These are phyloP conservation scores for Peronospora destructor DNA, from an alignment of 352 stramenopile genomes.

Conservation along the genomic window DNA sequence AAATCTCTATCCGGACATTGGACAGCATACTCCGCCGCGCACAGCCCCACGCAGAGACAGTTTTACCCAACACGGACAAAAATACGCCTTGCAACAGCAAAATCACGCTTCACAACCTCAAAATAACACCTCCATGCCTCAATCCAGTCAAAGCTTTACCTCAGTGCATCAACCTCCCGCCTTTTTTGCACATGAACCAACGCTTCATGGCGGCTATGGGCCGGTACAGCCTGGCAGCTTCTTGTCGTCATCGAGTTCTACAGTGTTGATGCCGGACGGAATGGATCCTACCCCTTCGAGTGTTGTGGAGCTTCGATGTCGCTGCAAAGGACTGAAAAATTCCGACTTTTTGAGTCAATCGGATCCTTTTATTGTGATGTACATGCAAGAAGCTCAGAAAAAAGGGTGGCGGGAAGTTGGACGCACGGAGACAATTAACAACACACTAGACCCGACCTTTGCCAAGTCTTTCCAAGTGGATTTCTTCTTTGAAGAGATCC, in stretches of 20 bases:
- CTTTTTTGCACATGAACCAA: conserved; percentile 13
- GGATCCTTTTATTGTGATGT: conserved; percentile 69
- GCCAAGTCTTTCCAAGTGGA: conserved; percentile 62
- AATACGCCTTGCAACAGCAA: not conserved
- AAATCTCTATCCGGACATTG: conserved; percentile 24
- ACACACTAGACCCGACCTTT: conserved; percentile 63
- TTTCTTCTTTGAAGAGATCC: conserved; percentile 79
- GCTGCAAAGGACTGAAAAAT: conserved; percentile 66
- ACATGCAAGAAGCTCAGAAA: conserved; percentile 46
- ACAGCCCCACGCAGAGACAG: conserved; percentile 13
- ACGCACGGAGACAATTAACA: conserved; percentile 69
- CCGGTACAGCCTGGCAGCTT: conserved; percentile 30
- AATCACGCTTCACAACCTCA: not conserved
- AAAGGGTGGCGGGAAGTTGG: conserved; percentile 60
- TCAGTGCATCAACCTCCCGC: conserved; percentile 13
- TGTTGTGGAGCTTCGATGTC: conserved; percentile 60
- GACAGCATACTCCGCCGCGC: conserved; percentile 4
- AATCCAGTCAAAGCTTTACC: conserved; percentile 9
- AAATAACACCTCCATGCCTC: conserved; percentile 1
- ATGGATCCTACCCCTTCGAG: conserved; percentile 39
- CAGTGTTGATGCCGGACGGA: conserved; percentile 19
- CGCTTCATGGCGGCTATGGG: conserved; percentile 40
- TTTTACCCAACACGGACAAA: conserved; percentile 8
- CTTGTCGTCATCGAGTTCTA: conserved; percentile 15
- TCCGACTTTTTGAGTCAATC: conserved; percentile 63